Base-by-base conservation (phyloP, 225 moss, liverwort and hornwort species). In the Antitrichia curtipendula region DNA sequence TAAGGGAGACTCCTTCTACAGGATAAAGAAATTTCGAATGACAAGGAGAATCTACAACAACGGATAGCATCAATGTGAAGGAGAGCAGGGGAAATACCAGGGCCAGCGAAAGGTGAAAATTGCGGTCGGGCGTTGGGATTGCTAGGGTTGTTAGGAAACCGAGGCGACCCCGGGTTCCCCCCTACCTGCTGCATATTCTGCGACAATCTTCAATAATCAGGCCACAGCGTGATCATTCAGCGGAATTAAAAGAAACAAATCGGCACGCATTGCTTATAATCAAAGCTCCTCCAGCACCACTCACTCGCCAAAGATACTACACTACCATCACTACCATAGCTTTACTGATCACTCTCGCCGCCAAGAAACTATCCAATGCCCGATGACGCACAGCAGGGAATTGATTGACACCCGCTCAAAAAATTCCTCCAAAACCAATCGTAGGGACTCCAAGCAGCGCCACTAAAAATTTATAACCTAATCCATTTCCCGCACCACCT, bases 131-230 rank as follows among this genome's bases (percentile, higher is more conserved):
- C 68, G 41, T 82, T 62, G 81, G 88, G 63, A 87, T 90, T 84
- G 29, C 72, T 90, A 85, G 93, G 88, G 81, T 64, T 81, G 41
- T 69, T 71, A 27, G 85, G 89, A 89, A 91, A 91, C 91, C 92
- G 91, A 87, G 94, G 92, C 60, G 91, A 91, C 15, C 91, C 92
- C 90, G 92, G 89, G 58, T 80, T 89, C 60, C 43, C 60, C 32
- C 60, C 80, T 43, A 14, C 60, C 60, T 61, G 45, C 61, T 80
- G 59, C 80, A 80, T 80, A 60, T 31, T 80, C 80, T 80, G 80
- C 32, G 15, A 61, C 60, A 80, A 61, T 61, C 60, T 31, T 80
- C 21, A 80, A 59, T 29, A 18, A 80, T 80, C 59, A 59, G 28
- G 40, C 12, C 78, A 79, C 41, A 58, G 59, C 45, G 18, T 58